Evolutionary conservation across 148 eudicot genomes (phyloP).

Genomic region (Vaccinium macrocarpon): DNA sequence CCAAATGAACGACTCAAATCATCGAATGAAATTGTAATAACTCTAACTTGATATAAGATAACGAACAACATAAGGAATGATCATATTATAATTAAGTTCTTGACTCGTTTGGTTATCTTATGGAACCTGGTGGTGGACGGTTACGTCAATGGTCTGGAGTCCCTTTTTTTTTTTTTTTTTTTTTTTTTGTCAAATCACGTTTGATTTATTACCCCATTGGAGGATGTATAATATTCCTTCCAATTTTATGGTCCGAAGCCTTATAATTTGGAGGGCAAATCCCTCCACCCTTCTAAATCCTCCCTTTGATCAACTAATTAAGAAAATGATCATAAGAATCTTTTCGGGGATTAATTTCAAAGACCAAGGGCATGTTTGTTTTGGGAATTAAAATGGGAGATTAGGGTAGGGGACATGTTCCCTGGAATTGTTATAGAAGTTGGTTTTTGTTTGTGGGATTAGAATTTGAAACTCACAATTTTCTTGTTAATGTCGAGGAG

Average conservation of each 20-base stretch:
- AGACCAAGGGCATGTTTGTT: neutral
- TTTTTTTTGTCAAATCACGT: no score
- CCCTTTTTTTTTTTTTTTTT: no score
- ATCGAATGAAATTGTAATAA: no score
- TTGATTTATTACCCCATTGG: no score
- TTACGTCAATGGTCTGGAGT: no score
- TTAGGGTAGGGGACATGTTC: neutral
- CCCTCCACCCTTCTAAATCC: neutral
- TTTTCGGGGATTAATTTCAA: neutral
- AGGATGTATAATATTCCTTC: no score
- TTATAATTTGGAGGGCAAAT: neutral
- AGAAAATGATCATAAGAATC: neutral
- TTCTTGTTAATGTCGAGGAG: neutral
- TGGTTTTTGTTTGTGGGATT: neutral
- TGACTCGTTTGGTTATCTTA: no score
- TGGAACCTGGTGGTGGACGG: no score
- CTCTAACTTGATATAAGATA: no score
- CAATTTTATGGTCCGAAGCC: neutral
- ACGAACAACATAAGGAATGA: no score
- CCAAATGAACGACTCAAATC: no score
- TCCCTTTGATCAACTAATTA: neutral
- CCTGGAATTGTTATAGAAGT: neutral
- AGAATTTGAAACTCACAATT: neutral
- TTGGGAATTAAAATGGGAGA: neutral
- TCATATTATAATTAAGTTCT: no score